Evolutionary conservation across 2,329 filamentous ascomycete species (phyloP), one percentile per base, ranked within the genome.

Genomic region (Monosporascus sp.): DNA sequence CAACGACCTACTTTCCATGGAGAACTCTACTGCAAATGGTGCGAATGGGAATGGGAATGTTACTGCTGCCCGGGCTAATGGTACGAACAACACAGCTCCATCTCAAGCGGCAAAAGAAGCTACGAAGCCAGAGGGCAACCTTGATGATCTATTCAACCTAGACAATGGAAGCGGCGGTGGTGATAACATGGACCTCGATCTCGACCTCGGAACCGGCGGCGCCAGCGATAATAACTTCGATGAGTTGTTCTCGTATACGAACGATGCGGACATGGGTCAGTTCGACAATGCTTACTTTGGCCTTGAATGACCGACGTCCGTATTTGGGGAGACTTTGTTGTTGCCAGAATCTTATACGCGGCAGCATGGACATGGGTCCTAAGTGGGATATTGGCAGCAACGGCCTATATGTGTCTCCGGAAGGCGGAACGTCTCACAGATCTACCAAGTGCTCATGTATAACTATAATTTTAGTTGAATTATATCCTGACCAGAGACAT

Each of bases 71-170:
- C 22, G 44, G 25, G 15, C 41, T 35, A 47, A 43, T 38, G 22
- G 11, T 17, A 11, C 49, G 39, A 49, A 46, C 48, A 52, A 61
- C 48, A 37, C 55, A 49, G 39, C 39, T 18, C 53, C 9, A 27
- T 54, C 47, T 49, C 55, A 58, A 25, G 53, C 56, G 14, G 48
- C 55, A 24, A 59, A 60, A 48, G 58, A 59, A 49, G 57, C 61
- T 46, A 52, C 59, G 35, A 64, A 62, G 38, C 53, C 59, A 27
- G 64, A 68, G 37, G 65, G 63, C 49, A 61, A 72, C 62, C 69
- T 79, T 43, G 74, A 79, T 27, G 76, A 77, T 35, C 64, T 79
- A 27, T 80, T 80, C 55, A 70, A 72, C 47, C 68, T 79, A n/a
- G 72, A 72, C 25, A 69, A 61, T 25, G 58, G 66, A 6, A 70